A percentile compares a stretch with the other conserved stretches of the same genome.
These are phyloP conservation scores for Camellia granthamiana DNA, from an alignment of 148 eudicot genomes.

Conservation along the genomic window DNA sequence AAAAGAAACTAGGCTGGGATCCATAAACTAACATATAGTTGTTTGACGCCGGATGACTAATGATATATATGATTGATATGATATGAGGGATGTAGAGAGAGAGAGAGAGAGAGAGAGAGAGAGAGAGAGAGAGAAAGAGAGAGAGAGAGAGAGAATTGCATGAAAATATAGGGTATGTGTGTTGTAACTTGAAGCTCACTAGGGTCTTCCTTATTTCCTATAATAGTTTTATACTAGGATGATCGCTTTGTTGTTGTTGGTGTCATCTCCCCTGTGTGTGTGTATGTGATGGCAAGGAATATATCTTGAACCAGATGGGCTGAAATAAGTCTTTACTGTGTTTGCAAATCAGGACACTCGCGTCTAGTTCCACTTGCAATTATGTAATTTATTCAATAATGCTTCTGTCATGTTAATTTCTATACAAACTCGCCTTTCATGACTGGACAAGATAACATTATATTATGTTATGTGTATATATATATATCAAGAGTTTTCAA, in stretches of 20 bases:
- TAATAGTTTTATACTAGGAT: conserved; percentile 2
- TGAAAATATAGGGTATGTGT: not conserved
- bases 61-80: not conserved
- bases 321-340: not conserved
- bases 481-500: too few relatives aligned
- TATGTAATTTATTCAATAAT: not conserved
- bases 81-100: too few relatives aligned
- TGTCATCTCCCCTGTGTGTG: too few relatives aligned
- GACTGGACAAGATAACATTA: too few relatives aligned
- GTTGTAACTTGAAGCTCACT: not conserved
- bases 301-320: not conserved
- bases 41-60: too few relatives aligned
- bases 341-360: not conserved
- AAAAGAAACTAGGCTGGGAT: too few relatives aligned
- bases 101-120: too few relatives aligned
- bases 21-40: not conserved
- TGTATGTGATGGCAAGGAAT: not conserved
- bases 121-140: not conserved
- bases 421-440: not conserved
- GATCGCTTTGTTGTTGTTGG: not conserved
- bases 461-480: too few relatives aligned
- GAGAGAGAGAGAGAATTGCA: not conserved
- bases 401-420: too few relatives aligned
- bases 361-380: not conserved
- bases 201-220: not conserved